Evolutionary conservation across 2,329 filamentous ascomycete species (phyloP).

Genomic region (Exutisphaerella laricina): DNA sequence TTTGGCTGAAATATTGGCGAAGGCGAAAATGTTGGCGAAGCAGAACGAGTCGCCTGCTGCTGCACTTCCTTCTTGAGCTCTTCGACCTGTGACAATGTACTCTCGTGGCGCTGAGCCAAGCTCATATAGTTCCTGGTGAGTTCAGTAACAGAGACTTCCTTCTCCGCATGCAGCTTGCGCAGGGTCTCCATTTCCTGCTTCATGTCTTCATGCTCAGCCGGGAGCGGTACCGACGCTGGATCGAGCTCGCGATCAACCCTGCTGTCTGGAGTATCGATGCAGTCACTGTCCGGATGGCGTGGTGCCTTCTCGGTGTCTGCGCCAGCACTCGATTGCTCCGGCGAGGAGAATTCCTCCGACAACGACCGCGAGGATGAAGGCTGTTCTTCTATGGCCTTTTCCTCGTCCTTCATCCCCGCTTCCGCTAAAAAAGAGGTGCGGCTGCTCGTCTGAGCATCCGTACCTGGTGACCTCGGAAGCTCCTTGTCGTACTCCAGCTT

Average conservation of each 20-base stretch:
- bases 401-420: constrained; percentile 54
- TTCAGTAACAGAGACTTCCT: constrained; percentile 66
- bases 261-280: not conserved
- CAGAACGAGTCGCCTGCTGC: constrained; percentile 40
- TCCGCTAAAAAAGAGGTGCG: constrained; percentile 83
- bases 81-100: constrained; percentile 79
- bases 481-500: constrained; percentile 66
- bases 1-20: constrained; percentile 23
- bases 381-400: constrained; percentile 44
- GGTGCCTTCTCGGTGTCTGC: constrained; percentile 16
- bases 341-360: constrained; percentile 88
- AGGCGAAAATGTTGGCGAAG: constrained; percentile 23
- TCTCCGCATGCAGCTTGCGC: constrained; percentile 65
- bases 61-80: constrained; percentile 82
- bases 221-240: constrained; percentile 11
- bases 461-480: constrained; percentile 65
- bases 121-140: constrained; percentile 75
- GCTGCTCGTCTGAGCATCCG: constrained; percentile 47
- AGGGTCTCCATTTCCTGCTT: constrained; percentile 64
- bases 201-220: constrained; percentile 55
- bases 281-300: constrained; percentile 13
- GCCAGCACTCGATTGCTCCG: constrained; percentile 61
- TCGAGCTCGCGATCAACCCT: constrained; percentile 4
- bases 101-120: constrained; percentile 74
- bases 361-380: constrained; percentile 82